Base-by-base conservation (phyloP, 2,329 filamentous ascomycete species). In the Aspergillus chevalieri region DNA sequence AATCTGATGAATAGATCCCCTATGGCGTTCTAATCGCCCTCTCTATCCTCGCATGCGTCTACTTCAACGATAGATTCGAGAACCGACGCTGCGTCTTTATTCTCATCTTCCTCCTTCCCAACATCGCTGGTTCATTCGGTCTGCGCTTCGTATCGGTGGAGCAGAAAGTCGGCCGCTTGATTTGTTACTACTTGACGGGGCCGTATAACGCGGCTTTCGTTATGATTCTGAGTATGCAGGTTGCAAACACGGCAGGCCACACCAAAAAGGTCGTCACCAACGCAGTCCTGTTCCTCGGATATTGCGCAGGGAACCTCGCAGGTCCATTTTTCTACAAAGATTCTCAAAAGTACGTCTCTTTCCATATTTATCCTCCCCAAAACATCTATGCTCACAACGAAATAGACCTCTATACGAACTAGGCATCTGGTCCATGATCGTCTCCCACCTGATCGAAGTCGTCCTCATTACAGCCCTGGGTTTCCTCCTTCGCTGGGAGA, bases 251-350 rank as follows among this genome's bases (percentile, higher is more conserved):
- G 60, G 76, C 64, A 51, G 80, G 80, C 0, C 79, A 82, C 53
- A 82, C 80, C 1, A 84, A 84, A 61, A 83, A 85, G 60, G 80
- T 84, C 43, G 77, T 83, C 22, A 81, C 80, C n/a, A 82, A 81
- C 19, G 80, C 78, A 1, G 75, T 81, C 49, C 71, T 83, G 2
- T 83, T 81, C 66, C 69, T 84, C 8, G 80, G 79, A 0, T 79
- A 79, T 49, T 83, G 80, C 57, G 73, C 78, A 1, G 81, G 81
- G 4, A 84, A 84, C 57, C 81, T 84, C 39, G 76, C 74, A 3
- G 78, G 81, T 0, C 82, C 82, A 0, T 83, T 84, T 64, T 84
- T 84, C 66, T 85, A 83, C 64, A 76, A 77, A 46, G 65, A 74
- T 0, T 59, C 71, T n/a, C 79, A 85, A 57, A 65, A 71, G 57